Evolutionary conservation across 2,329 filamentous ascomycete genomes (phyloP), one percentile per base, ranked within the genome.

Genomic region (Amphichorda felina): DNA sequence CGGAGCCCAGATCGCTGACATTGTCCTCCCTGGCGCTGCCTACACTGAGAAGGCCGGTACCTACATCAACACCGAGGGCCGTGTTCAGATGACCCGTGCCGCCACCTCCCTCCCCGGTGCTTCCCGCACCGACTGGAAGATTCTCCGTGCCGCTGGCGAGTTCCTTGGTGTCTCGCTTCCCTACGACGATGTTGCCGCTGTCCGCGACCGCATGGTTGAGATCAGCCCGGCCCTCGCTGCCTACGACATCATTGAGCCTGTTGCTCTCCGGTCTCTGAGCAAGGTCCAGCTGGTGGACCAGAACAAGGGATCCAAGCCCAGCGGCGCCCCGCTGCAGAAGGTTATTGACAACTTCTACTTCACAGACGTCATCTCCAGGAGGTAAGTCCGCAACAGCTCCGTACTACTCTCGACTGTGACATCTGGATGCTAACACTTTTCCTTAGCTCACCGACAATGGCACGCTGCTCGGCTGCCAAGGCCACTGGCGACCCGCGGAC

Each of bases 11-110:
- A 75, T 95, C 41, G 91, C 91, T 33, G 89, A 98, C 51, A 76
- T 98, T 39, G 75, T 98, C 46, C 82, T 98, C 15, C 91, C 91
- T 19, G 89, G 87, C 46, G 87, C 87, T 34, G 87, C 91, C 10
- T 98, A 95, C 66, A 96, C 89, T 17, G 91, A 98, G 68, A 98
- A 96, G 70, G 77, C 82, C 17, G 88, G 79, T 40, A 98, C 91
- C 30, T 98, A 94, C 54, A 76, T 98, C 63, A 98, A 96, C 75
- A 96, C 91, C 0, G 91, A 98, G 62, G 91, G 91, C 38, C 84
- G 91, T 49, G 86, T 91, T 16, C 91, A 98, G 65, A 82, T 94
- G 68, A 91, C 84, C 36, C 83, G 91, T 45, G 81, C 85, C 33
- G 91, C 91, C 21, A 93, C 87, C 26, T 83, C 82, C 31, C 70